Conservation (phyloP, 176 grass and related monocot genomes). For the Zoysia pacifica region DNA sequence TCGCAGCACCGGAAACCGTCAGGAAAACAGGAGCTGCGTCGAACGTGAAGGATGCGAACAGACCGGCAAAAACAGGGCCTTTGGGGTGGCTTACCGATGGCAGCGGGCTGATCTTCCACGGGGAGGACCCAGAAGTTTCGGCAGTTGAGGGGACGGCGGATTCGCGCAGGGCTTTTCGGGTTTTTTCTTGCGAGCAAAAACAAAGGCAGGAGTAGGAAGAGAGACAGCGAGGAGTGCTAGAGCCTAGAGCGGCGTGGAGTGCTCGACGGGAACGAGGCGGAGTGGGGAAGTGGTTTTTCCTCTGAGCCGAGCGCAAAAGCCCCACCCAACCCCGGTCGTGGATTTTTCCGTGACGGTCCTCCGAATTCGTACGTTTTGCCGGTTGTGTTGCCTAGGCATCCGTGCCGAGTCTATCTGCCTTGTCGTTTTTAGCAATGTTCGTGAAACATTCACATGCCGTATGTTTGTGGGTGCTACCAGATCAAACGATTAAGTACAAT, state of each 20-base stretch:
- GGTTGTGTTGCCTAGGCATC: neutral
- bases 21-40: neutral
- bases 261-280: neutral
- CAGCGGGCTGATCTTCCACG: neutral
- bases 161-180: slow-evolving; percentile 3
- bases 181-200: slow-evolving; percentile 40
- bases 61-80: neutral
- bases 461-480: too few relatives aligned
- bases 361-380: neutral
- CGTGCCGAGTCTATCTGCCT: slow-evolving; percentile 29
- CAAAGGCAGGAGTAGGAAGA: neutral
- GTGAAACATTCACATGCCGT: neutral
- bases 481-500: too few relatives aligned
- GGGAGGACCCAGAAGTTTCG: slow-evolving; percentile 19
- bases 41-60: neutral
- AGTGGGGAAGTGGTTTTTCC: neutral
- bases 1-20: neutral
- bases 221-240: neutral
- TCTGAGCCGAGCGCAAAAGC: slow-evolving; percentile 16
- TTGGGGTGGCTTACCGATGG: slow-evolving; percentile 11
- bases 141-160: slow-evolving; percentile 11
- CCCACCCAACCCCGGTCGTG: neutral
- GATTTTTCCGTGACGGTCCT: slow-evolving; percentile 13
- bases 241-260: slow-evolving; percentile 28
- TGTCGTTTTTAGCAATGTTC: slow-evolving; percentile 15